phyloP scores from a whole-genome alignment of 2,329 filamentous ascomycete genomes.

The Zymoseptoria brevis region DNA sequence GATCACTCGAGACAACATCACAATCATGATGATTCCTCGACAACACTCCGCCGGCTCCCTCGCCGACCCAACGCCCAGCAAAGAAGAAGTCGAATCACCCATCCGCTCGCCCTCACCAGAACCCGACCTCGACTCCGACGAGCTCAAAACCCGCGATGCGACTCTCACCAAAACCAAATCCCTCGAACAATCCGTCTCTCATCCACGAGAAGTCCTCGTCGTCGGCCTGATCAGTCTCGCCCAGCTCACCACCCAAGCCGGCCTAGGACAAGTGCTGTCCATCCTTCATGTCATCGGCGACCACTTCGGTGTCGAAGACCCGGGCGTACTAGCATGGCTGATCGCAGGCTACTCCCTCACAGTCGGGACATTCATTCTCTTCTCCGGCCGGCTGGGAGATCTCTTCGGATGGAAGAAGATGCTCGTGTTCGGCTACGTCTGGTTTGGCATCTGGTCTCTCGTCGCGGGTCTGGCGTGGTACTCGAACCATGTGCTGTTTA shows the following conservation, averaged over 20 bases:
- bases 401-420: conserved; percentile 38
- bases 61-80: neutral
- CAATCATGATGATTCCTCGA: neutral
- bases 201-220: conserved; percentile 25
- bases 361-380: conserved; percentile 40
- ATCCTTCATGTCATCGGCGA: conserved; percentile 35
- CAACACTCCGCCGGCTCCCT: neutral
- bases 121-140: conserved; percentile 6
- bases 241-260: conserved; percentile 26
- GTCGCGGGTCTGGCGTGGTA: conserved; percentile 35
- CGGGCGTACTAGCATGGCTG: conserved; percentile 39
- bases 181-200: conserved; percentile 21
- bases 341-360: conserved; percentile 38
- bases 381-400: conserved; percentile 39
- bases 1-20: neutral
- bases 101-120: conserved; percentile 6
- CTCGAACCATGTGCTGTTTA: conserved; percentile 25
- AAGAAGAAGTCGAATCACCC: conserved; percentile 15
- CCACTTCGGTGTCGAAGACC: conserved; percentile 33
- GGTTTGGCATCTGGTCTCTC: conserved; percentile 35
- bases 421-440: conserved; percentile 34
- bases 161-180: conserved; percentile 15
- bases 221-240: conserved; percentile 23
- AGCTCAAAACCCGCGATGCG: conserved; percentile 1
- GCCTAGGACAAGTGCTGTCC: conserved; percentile 20